Evolutionary conservation across 345 rosid genomes (phyloP).

Genomic region (Sisymbrium altissimum): DNA sequence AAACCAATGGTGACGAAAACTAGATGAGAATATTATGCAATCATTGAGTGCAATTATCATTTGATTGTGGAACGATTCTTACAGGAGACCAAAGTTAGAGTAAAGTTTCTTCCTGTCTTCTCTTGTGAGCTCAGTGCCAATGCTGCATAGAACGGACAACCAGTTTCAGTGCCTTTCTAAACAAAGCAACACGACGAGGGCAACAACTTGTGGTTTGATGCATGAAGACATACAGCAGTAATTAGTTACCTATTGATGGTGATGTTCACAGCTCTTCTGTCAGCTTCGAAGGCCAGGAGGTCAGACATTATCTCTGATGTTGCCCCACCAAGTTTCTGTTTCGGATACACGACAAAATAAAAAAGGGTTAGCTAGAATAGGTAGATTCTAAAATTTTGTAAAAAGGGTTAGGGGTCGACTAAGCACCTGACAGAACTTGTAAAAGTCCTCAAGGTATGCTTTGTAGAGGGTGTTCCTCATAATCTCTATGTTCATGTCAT

Average conservation of each 20-base stretch:
- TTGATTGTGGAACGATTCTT: constrained; percentile 8
- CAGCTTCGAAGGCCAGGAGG: constrained; percentile 95
- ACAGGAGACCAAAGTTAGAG: constrained; percentile 95
- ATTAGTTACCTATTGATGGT: constrained; percentile 73
- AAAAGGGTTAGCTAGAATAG: not conserved
- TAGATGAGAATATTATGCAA: not conserved
- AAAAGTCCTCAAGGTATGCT: constrained; percentile 95
- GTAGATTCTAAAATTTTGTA: not conserved
- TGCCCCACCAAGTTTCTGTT: constrained; percentile 97
- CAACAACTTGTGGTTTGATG: not conserved
- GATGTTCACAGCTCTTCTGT: constrained; percentile 94
- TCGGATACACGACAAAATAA: not conserved
- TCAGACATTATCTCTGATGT: constrained; percentile 98
- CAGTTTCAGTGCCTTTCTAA: not conserved
- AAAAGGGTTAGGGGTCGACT: not conserved
- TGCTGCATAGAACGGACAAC: constrained; percentile 44
- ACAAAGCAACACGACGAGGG: not conserved
- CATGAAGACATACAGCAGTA: not conserved
- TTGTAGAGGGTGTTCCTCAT: constrained; percentile 97
- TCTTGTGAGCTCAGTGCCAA: constrained; percentile 98
- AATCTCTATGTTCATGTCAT: constrained; percentile 97
- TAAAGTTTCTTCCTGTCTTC: constrained; percentile 95
- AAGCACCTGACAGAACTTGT: constrained; percentile 94
- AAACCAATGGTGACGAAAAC: constrained; percentile 14
- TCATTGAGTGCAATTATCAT: not conserved